These are phyloP conservation scores for Vitis rupestris DNA, from an alignment of 164 flowering plant species.

Conservation along the genomic window DNA sequence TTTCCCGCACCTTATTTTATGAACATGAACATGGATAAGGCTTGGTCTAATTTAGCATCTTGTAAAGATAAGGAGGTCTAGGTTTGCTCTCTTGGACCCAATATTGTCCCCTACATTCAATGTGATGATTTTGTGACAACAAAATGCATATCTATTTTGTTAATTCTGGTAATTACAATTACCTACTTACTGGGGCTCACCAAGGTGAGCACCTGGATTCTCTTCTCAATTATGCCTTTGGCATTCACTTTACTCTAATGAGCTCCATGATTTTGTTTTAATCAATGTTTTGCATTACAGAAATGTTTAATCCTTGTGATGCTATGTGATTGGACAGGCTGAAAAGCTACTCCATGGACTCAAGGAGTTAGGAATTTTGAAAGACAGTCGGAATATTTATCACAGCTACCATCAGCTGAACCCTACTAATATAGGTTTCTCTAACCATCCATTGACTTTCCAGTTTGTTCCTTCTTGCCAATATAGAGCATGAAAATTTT, in stretches of 20 bases:
- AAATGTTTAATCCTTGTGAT: neutral
- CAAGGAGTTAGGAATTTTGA: conserved; percentile 71
- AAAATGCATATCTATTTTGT: too few species aligned
- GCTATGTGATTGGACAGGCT: conserved; percentile 40
- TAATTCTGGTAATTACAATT: too few species aligned
- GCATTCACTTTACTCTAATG: neutral
- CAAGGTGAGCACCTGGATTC: neutral
- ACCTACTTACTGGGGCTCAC: neutral
- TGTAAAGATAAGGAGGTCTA: too few species aligned
- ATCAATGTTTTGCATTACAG: neutral
- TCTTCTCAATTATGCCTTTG: neutral
- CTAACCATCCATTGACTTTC: neutral
- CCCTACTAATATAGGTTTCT: conserved; percentile 88
- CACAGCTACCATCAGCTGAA: conserved; percentile 65
- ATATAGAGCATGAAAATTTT: neutral
- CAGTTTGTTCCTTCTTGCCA: neutral
- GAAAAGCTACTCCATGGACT: conserved; percentile 69
- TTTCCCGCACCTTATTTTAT: too few species aligned
- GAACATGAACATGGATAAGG: too few species aligned
- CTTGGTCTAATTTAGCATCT: too few species aligned
- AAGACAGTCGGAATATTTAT: conserved; percentile 26
- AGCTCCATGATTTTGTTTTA: neutral
- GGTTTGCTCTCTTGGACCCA: too few species aligned
- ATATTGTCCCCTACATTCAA: too few species aligned
- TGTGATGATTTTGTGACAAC: too few species aligned